Percentiles rank a stretch among this genome's conserved stretches.
Conservation (phyloP, 2,329 filamentous ascomycete genomes). For the Endocalyx cinctus region DNA sequence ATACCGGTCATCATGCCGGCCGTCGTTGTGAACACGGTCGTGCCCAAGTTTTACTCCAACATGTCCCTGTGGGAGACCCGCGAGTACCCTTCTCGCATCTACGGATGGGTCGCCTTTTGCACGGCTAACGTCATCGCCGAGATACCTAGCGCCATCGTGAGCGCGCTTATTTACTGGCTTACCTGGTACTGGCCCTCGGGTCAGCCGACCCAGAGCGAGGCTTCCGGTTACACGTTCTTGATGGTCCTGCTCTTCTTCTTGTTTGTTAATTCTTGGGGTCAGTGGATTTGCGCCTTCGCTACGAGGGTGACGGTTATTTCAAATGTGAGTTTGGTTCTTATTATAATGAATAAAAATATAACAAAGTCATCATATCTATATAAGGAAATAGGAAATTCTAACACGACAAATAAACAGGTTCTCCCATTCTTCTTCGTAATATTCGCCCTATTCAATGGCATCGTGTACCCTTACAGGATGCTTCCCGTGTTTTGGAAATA, state of each 20-base stretch:
- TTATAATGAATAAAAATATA: too few relatives aligned
- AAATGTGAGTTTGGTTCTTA: slow-evolving; percentile 51
- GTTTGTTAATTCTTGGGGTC: slow-evolving; percentile 71
- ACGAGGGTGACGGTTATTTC: slow-evolving; percentile 74
- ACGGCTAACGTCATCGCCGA: slow-evolving; percentile 70
- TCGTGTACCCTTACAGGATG: slow-evolving; percentile 62
- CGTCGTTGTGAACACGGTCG: slow-evolving; percentile 66
- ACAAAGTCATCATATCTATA: accelerated
- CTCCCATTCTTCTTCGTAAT: slow-evolving; percentile 80
- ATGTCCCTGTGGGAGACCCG: slow-evolving; percentile 68
- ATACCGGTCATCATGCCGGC: slow-evolving; percentile 63
- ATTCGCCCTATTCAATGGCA: slow-evolving; percentile 72
- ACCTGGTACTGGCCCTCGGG: slow-evolving; percentile 76
- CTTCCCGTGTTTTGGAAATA: slow-evolving; percentile 69
- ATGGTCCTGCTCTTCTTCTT: slow-evolving; percentile 76
- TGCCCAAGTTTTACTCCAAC: slow-evolving; percentile 75
- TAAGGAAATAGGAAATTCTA: slow-evolving; percentile 2
- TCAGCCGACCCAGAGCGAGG: slow-evolving; percentile 58
- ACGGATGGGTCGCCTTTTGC: slow-evolving; percentile 72
- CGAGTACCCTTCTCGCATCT: slow-evolving; percentile 70
- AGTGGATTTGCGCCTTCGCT: slow-evolving; percentile 81
- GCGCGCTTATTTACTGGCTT: slow-evolving; percentile 63
- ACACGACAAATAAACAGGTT: slow-evolving; percentile 31
- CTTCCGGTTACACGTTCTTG: slow-evolving; percentile 70
- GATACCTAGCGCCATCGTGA: slow-evolving; percentile 64